Evolutionary conservation across 148 eudicot species (phyloP), one percentile per base, ranked within the genome.

Genomic region (Vaccinium macrocarpon): DNA sequence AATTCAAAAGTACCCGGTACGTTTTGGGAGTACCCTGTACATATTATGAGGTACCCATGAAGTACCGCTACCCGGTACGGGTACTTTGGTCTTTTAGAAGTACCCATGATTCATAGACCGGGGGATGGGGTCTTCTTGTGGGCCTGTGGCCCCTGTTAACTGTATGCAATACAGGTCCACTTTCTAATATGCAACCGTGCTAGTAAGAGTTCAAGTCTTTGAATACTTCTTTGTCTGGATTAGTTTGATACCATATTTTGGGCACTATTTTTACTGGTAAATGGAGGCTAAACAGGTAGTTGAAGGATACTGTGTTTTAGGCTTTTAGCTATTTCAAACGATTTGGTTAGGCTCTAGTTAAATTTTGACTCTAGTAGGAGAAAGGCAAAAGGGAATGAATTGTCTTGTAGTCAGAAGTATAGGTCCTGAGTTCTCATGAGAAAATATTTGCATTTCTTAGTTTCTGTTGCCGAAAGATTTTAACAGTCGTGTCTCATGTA

Each of bases 381-480:
- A 16, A 70, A 70, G 46, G 46, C 21, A 15, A 62, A 27, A 75
- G 46, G 46, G 46, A 4, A 48, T 3, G 14, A 75, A 48, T 21
- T 51, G 3, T 77, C 38, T 23, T 77, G 19, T n/a, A 13, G 55
- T n/a, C 55, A 32, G 19, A 29, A 71, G 35, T 6, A 7, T 11
- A 35, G 6, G 15, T 32, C 76, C 76, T 32, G 19, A 71, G 35
- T 32, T 11, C 48, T 32, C 76, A 76, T 21, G 56, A 51, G 38
- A 15, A 78, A 25, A 51, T 50, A 25, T 77, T n/a, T 51, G 59
- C 61, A 49, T 23, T 23, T 77, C 46, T 50, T 51, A 52, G 42
- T 78, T 78, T 78, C 29, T 78, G 62, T 78, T 55, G 61, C 18
- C n/a, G 48, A 27, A 55, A 25, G 38, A 16, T 79, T 61, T 61